Evolutionary conservation across 2,329 filamentous ascomycete genomes (phyloP), one percentile per base, ranked within the genome.

Genomic region (Claviceps purpurea): DNA sequence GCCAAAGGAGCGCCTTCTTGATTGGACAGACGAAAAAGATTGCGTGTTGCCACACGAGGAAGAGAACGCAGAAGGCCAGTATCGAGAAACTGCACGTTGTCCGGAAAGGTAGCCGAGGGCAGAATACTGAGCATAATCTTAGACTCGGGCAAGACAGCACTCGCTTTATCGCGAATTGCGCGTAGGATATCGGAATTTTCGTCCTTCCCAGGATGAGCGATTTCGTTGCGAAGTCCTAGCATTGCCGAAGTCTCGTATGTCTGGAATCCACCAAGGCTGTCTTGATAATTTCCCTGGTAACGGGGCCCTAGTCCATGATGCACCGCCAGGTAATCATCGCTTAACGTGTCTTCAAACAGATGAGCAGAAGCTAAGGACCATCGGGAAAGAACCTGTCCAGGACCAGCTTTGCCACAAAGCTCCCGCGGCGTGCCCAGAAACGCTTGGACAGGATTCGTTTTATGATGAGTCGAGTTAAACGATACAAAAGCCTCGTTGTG

Each of bases 271-370:
- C 94, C 93, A 14, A 98, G 76, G 59, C 89, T 93, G 63, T 98
- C 93, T 68, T 98, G 93, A 60, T 95, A 95, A 64, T 98, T 98
- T 16, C 93, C 93, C 62, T 89, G 84, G 60, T 98, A 98, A 47
- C 89, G 82, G 24, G 89, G 86, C 0, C 93, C 91, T 18, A 98
- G 81, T 49, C 90, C 87, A 64, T 85, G 88, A 61, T 95, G 88
- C 0, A 98, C 93, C 13, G 91, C 85, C 52, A 98, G 75, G 55
- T 95, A 79, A 65, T 98, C 93, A 62, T 97, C 91, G 54, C 89
- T 95, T 39, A 96, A 73, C 0, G 84, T 79, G 54, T 95, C 88
- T 53, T 91, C 85, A 56, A 96, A 89, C 5, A 98, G 72, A 65
- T 96, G 87, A 1, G 89, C 89, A 48, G 87, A 90, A 26, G 89